Evolutionary conservation across 1,284 basidiomycete species (phyloP), one percentile per base, ranked within the genome.

Genomic region (Cryptococcus sp.): DNA sequence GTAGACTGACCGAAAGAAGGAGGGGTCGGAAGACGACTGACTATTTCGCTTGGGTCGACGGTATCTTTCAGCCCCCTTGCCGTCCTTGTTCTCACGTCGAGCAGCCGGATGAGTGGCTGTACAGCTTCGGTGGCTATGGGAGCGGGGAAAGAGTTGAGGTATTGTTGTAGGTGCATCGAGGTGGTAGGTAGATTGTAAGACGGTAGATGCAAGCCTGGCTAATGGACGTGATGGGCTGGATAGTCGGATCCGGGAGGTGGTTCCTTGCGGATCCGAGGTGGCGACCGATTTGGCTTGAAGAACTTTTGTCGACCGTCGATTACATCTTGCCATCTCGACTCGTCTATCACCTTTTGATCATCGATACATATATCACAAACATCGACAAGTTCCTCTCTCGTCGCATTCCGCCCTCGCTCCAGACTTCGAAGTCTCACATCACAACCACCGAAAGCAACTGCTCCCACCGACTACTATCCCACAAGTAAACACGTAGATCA

Each of bases 101-200:
- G 53, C 2, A 69, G 53, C 4, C 66, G 54, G 5, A 63, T 23
- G 21, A 72, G 57, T 9, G 58, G 43, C 16, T 33, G 26, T 10
- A 55, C 45, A 46, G 69, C 63, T 48, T 69, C 58, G 38, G 51
- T 48, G 11, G 49, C 44, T 24, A 72, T 56, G 18, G 68, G 66
- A 3, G 60, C 62, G 28, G 40, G 23, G 41, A 72, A 68, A 16
- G 65, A 58, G 37, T 54, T 56, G 50, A 70, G 51, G 46, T 62
- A 72, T 40, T 70, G 64, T 25, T 60, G 56, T 11, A 69, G 57
- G 57, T 72, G 70, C 69, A 72, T 72, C n/a, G 11, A 37, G 42
- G n/a, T n/a, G n/a, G n/a, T n/a, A n/a, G n/a, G n/a, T n/a, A n/a
- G n/a, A n/a, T n/a, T n/a, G n/a, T n/a, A n/a, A n/a, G n/a, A n/a